Base-by-base conservation (phyloP, 2,329 filamentous ascomycete species). In the Fusarium mundagurra region DNA sequence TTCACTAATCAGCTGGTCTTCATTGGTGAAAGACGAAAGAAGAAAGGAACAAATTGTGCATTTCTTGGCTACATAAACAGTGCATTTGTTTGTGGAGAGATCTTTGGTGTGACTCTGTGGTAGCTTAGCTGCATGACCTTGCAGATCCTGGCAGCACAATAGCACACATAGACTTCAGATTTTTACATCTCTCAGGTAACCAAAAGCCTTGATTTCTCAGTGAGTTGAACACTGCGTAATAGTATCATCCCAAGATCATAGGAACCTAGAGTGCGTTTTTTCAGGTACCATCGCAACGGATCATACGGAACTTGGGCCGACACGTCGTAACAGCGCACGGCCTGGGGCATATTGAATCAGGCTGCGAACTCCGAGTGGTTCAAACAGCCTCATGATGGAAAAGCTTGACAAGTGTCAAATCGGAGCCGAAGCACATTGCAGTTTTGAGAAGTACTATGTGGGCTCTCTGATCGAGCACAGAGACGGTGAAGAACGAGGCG, bases 401-500 rank as follows among this genome's bases (percentile, higher is more conserved):
- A 54, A 58, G 50, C 36, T 48, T 65, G 61, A 64, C 43, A 58
- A 29, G 31, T 58, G 33, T 36, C 31, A 55, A 55, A 24, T 60
- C 36, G 60, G 61, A 61, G 67, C 47, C 67, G 47, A 71, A 51
- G 60, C 38, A 39, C 43, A 39, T 43, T 41, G 43, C 39, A 53
- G 53, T 41, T 53, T 67, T 61, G 33, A 61, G 47, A 22, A 51
- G 36, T 43, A 33, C 55, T 31, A 68, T 68, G 67, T 69, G 67
- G 67, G 38, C 44, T 69, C 64, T 36, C 34, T 31, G 34, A n/a
- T n/a, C 8, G 16, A 55, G 60, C 57, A 29, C 27, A 57, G 65
- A 69, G 55, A 69, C 67, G 67, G 67, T 69, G 67, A 69, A 44
- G 59, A 36, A 55, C 38, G 14, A 44, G 57, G 38, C 58, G 43